Conservation (phyloP, 208 protist genomes). For the Blastocrithidia nonstop region DNA sequence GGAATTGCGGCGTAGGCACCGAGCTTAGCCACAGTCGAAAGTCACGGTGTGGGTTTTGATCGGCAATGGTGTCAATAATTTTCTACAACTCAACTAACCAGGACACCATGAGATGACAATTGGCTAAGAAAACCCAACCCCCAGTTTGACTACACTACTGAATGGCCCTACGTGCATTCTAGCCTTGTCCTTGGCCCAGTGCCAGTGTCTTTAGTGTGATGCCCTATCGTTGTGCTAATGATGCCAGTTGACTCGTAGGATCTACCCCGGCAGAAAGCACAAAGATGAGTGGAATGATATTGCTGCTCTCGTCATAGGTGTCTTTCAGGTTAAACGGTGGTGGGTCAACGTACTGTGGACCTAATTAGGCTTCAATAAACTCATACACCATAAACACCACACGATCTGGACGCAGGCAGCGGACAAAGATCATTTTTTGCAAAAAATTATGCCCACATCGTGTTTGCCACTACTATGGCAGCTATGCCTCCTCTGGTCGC, state of each 20-base stretch:
- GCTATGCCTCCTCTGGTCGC: slow-evolving; percentile 86
- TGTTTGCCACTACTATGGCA: slow-evolving; percentile 93
- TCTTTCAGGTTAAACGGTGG: slow-evolving; percentile 92
- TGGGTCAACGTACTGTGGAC: slow-evolving; percentile 90
- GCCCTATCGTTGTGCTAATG: slow-evolving; percentile 78
- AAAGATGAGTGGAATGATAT: slow-evolving; percentile 94
- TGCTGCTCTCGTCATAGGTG: slow-evolving; percentile 88
- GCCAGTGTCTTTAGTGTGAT: slow-evolving; percentile 86
- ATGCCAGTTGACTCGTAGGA: slow-evolving; percentile 87
- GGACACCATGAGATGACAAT: slow-evolving; percentile 96
- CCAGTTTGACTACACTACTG: slow-evolving; percentile 86
- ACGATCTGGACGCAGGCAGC: slow-evolving; percentile 95
- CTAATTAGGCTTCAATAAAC: slow-evolving; percentile 94
- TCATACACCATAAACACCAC: slow-evolving; percentile 92
- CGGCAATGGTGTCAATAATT: slow-evolving; percentile 88
- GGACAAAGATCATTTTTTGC: slow-evolving; percentile 95
- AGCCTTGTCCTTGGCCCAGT: slow-evolving; percentile 94
- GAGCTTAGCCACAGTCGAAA: slow-evolving; percentile 99
- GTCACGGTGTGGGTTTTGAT: slow-evolving; percentile 84
- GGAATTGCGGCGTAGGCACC: slow-evolving; percentile 92
- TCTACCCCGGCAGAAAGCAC: slow-evolving; percentile 96
- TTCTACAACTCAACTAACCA: slow-evolving; percentile 96
- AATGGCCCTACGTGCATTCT: slow-evolving; percentile 89
- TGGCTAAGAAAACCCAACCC: slow-evolving; percentile 97
- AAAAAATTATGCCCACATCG: slow-evolving; percentile 83